These are phyloP conservation scores for Tritrichomonas musculus DNA, from an alignment of 208 protist species.

Conservation along the genomic window DNA sequence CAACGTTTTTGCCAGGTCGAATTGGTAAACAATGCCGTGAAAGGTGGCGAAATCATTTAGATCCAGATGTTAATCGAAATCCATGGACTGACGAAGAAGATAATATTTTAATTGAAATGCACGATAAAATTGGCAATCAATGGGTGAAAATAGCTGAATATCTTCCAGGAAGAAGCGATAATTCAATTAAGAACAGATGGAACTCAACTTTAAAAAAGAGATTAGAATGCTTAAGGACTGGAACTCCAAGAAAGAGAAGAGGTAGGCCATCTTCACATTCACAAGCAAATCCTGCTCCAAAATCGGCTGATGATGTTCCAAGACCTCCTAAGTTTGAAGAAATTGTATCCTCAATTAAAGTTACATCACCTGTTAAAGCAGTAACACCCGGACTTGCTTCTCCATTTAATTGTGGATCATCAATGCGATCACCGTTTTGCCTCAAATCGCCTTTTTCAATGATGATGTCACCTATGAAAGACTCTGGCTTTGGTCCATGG, in stretches of 20 bases:
- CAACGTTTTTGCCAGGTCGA: conserved; percentile 39
- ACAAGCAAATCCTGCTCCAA: background rate
- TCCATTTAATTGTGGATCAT: background rate
- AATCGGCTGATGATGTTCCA: conserved; percentile 24
- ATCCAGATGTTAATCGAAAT: conserved; percentile 47
- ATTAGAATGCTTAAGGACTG: background rate
- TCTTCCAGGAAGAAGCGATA: conserved; percentile 53
- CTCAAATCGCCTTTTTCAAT: background rate
- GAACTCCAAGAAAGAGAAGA: background rate
- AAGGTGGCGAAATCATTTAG: conserved; percentile 54
- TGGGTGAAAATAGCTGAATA: conserved; percentile 51
- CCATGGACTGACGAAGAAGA: conserved; percentile 54
- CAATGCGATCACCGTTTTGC: background rate
- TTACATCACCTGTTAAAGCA: background rate
- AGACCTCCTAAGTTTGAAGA: background rate
- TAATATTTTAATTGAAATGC: conserved; percentile 44
- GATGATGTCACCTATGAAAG: background rate
- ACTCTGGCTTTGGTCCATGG: no score
- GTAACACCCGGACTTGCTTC: background rate
- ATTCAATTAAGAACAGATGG: conserved; percentile 56
- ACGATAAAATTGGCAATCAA: conserved; percentile 46
- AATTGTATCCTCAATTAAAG: background rate
- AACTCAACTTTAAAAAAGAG: conserved; percentile 49
- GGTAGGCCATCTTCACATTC: background rate
- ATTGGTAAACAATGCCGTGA: conserved; percentile 56